Conservation (phyloP, 202 grass and related monocot genomes). For the Elaeis oleifera region DNA sequence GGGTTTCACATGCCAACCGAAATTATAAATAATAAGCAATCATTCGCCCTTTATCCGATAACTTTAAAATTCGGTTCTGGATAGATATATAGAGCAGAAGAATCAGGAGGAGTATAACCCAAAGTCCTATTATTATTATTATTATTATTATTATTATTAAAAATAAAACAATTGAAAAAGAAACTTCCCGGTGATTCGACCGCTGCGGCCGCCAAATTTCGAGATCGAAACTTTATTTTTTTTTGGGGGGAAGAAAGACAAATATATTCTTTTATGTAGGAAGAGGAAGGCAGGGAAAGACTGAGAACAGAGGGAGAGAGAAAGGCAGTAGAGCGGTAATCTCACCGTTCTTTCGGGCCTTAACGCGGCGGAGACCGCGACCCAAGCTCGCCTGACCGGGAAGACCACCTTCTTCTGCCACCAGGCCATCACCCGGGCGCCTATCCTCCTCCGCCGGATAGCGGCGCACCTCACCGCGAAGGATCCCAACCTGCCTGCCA, state of each 20-base stretch:
- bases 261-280: constrained; percentile 11
- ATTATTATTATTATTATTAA: too few species aligned
- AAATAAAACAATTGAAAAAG: too few species aligned
- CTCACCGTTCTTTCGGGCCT: constrained; percentile 54
- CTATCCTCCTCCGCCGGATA: neutral
- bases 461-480: constrained; percentile 25
- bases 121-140: too few species aligned
- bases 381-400: constrained; percentile 67
- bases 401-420: constrained; percentile 60
- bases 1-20: too few species aligned
- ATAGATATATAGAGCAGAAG: too few species aligned
- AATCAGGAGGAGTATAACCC: too few species aligned
- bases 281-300: neutral
- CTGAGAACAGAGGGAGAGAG: neutral
- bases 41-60: too few species aligned
- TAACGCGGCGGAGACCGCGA: constrained; percentile 63
- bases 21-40: too few species aligned
- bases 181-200: too few species aligned
- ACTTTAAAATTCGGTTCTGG: too few species aligned
- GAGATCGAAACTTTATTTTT: neutral
- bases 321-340: neutral
- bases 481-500: neutral
- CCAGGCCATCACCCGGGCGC: constrained; percentile 53
- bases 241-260: neutral
- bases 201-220: too few species aligned